Evolutionary conservation across 148 eudicot genomes (phyloP), one percentile per base, ranked within the genome.

Genomic region (Spergularia marina): DNA sequence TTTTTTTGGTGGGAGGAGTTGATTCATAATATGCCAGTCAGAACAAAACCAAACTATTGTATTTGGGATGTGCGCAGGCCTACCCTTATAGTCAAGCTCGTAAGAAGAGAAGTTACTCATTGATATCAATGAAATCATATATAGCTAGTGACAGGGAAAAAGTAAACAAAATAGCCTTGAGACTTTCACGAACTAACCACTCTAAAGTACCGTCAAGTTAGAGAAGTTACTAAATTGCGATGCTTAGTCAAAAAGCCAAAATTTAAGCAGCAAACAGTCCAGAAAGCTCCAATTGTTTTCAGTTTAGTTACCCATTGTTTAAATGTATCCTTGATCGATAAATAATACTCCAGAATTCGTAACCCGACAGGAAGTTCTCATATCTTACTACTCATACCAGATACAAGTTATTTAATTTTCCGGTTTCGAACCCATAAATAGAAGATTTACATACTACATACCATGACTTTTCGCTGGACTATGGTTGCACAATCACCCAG

Each of bases 401-500:
- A 47, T 49, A 8, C 20, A 64, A n/a, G 17, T 53, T 12, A n/a
- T 23, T 14, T 6, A 11, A 62, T 8, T 34, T n/a, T 13, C 12
- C 25, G 52, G 34, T 51, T 68, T 55, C 14, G 70, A 53, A 12
- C 60, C 12, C 30, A 62, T 6, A 68, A 12, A 18, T n/a, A 47
- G 23, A 62, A 72, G 74, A 36, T 30, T 30, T 30, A 30, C 36
- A 30, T 0, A 44, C 49, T 44, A 44, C 70, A 7, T 88, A 90
- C 94, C 94, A 90, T 82, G 78, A 88, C 88, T 85, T 77, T 86
- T 21, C 94, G 89, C 69, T 90, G 94, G 58, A 82, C 84, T 14
- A 88, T 81, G 55, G 94, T 84, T 23, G 91, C 94, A 77, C 90
- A 86, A 78, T 90, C 94, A 69, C 94, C 94, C 63, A 90, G 64